A percentile compares a stretch with the other conserved stretches of the same genome.
phyloP scores from a whole-genome alignment of 2,329 filamentous ascomycete species.

The Monosporascus ibericus region DNA sequence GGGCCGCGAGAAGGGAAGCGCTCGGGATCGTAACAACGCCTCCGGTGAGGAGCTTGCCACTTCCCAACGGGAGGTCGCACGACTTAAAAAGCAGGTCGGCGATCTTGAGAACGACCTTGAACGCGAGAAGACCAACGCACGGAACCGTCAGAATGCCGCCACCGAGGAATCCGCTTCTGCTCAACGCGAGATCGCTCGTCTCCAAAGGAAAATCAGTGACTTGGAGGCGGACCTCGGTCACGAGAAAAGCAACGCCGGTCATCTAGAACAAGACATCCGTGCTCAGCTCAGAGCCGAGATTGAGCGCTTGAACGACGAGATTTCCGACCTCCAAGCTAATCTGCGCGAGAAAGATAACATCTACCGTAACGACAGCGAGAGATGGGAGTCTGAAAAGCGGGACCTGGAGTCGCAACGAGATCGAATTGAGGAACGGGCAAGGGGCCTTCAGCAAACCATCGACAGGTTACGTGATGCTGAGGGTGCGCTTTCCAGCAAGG shows the following conservation, averaged over 20 bases:
- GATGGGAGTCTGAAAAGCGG: conserved; percentile 63
- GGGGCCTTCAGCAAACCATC: conserved; percentile 63
- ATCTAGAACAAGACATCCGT: conserved; percentile 55
- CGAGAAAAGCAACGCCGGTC: conserved; percentile 51
- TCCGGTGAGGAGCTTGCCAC: conserved; percentile 37
- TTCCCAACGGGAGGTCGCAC: conserved; percentile 15
- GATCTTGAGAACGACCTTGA: conserved; percentile 19
- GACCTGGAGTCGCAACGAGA: conserved; percentile 60
- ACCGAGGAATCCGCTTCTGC: conserved; percentile 58
- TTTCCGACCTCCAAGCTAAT: conserved; percentile 56
- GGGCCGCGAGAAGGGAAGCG: conserved; percentile 47
- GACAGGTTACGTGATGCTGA: conserved; percentile 64
- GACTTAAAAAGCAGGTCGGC: conserved; percentile 13
- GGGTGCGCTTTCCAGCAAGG: conserved; percentile 60
- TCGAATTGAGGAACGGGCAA: conserved; percentile 60
- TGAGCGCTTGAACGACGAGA: conserved; percentile 45
- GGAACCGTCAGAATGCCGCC: conserved; percentile 61
- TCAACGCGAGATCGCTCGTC: conserved; percentile 53
- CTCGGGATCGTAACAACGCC: conserved; percentile 52
- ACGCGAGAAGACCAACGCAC: conserved; percentile 60
- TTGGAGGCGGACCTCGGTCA: conserved; percentile 43
- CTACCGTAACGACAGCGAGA: conserved; percentile 65
- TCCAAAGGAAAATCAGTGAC: conserved; percentile 41
- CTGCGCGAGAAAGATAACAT: conserved; percentile 64
- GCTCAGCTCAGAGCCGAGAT: conserved; percentile 48